Evolutionary conservation across 2,329 filamentous ascomycete species (phyloP), one percentile per base, ranked within the genome.

Genomic region (Trematosphaeria pertusa): DNA sequence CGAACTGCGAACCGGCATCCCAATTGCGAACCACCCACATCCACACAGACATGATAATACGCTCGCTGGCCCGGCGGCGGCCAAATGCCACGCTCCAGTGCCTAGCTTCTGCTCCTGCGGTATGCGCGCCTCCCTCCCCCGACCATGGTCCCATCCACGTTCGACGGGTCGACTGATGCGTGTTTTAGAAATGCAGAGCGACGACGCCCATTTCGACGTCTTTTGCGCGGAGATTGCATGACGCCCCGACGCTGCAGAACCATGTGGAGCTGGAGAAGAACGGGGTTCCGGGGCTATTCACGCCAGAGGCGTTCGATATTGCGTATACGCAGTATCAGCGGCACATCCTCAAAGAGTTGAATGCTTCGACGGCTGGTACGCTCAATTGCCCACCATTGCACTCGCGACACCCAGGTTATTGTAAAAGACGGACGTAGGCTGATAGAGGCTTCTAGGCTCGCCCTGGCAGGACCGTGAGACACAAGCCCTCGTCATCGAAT

Each of bases 251-350:
- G 50, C 77, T 84, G 56, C 69, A 66, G 31, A 73, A 81, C 62
- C 73, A 79, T 45, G 54, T 64, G 10, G 52, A 66, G 31, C 80
- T 82, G 58, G 63, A 65, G 45, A 48, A 74, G 43, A 62, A 81
- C 54, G 84, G 84, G 48, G 78, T 96, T 5, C 81, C 84, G n/a
- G 83, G 84, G 11, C 79, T 97, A 50, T 79, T 96, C 67, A 86
- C 86, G 21, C 71, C 80, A 2, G 77, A 81, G 39, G 89, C 83
- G 43, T 95, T 89, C 73, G 75, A 87, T 45, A 81, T 89, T 43
- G 86, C 91, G 38, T 99, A 91, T 86, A 87, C 81, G 24, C 79
- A 91, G 65, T 96, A 97, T 76, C 91, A 96, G 80, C 69, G 76
- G 28, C 74, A 87, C 57, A 79, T 93, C 64, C 72, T 92, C 41